Base-by-base conservation (phyloP, 179 eudicot species). In the Dionaea muscipula region DNA sequence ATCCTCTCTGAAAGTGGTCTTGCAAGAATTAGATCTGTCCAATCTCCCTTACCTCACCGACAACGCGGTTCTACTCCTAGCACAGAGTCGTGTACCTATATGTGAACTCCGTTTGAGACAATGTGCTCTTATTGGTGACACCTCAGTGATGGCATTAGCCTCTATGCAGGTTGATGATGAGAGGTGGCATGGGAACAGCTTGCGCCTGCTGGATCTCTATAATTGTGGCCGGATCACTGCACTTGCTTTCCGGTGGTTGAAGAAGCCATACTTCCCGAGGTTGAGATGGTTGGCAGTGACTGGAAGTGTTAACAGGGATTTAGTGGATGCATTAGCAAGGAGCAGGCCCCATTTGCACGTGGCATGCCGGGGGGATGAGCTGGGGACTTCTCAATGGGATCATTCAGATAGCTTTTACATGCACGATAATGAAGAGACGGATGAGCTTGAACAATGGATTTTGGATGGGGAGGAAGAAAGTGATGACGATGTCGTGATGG, bases 261-360 rank as follows among this genome's bases (percentile, higher is more conserved):
- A 87, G 74, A 91, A 70, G 70, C 95, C 95, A 10, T 84, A 87
- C 69, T 87, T 91, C 47, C 95, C 95, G 6, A 78, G 94, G 66
- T 47, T 91, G 68, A 87, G 85, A 72, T 82, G 91, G 91, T 54
- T 91, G 71, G 98, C 95, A 37, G 87, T 91, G 46, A 82, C 85
- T 0, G 86, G 94, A 45, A 64, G 67, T 45, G 64, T 75, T 61
- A 90, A 81, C 67, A 63, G 83, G 64, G 94, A 86, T 60, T 54
- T 76, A 63, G 84, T 84, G 14, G 98, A 87, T 68, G 85, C 84
- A 19, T 73, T 91, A 50, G 78, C 81, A 26, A 66, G 78, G 63
- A 82, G 71, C 57, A 78, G 98, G 47, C 95, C 94, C 3, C 78
- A 74, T 64, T 47, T 91, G 50, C 87, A 78, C 23, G 81, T 91